phyloP scores from a whole-genome alignment of 2,329 filamentous ascomycete species.

The Cladophialophora psammophila region DNA sequence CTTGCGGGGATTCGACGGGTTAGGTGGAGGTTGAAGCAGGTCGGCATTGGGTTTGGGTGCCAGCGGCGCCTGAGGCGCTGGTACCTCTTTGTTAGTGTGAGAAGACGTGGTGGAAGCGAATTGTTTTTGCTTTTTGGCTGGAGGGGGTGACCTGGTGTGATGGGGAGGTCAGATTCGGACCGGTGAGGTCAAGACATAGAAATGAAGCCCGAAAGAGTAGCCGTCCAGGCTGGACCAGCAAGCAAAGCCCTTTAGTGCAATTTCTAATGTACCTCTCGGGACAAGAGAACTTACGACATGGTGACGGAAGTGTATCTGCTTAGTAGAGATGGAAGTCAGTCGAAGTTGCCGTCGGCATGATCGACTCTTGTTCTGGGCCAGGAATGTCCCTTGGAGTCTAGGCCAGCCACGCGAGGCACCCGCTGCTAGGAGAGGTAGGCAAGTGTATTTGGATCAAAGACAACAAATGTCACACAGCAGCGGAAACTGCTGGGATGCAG shows the following conservation, averaged over 20 bases:
- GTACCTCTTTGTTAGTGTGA: constrained; percentile 27
- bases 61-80: constrained; percentile 30
- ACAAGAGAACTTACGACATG: constrained; percentile 38
- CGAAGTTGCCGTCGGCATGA: constrained; percentile 34
- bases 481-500: constrained; percentile 18
- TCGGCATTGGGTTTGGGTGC: constrained; percentile 34
- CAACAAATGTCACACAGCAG: constrained; percentile 28
- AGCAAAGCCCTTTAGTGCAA: constrained; percentile 16
- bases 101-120: constrained; percentile 27
- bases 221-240: constrained; percentile 1
- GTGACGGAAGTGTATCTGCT: constrained; percentile 33
- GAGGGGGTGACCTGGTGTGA: constrained; percentile 29
- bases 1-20: constrained; percentile 51
- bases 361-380: constrained; percentile 29
- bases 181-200: not conserved
- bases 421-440: constrained; percentile 23
- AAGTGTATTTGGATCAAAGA: constrained; percentile 28
- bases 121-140: constrained; percentile 34
- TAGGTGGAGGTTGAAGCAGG: constrained; percentile 30
- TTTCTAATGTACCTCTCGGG: constrained; percentile 30
- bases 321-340: constrained; percentile 31
- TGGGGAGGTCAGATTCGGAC: constrained; percentile 18
- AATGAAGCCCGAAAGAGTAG: constrained; percentile 2
- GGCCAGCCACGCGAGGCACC: constrained; percentile 29
- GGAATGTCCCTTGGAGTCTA: constrained; percentile 29